Base-by-base conservation (phyloP, 139 green algal genomes). In the Chlamydomonas urium region DNA sequence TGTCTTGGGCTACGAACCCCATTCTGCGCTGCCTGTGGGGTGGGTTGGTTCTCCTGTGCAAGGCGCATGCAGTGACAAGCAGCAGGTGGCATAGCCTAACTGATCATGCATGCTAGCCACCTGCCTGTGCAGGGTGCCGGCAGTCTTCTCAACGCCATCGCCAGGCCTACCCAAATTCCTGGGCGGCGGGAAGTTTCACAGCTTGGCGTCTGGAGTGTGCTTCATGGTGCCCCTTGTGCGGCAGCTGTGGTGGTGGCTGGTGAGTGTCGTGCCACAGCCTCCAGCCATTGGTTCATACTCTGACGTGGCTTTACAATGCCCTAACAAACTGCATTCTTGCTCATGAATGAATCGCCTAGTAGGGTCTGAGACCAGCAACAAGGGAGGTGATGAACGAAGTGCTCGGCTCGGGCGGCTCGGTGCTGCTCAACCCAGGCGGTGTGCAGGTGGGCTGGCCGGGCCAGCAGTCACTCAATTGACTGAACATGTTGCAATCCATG, bases 211-310 rank as follows among this genome's bases (percentile, higher is more conserved):
- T 21, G 63, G 48, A 17, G 65, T 72, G 42, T 81, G 50, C 67
- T 87, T 87, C 38, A 33, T 58, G 33, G 62, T 88, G 4, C 90
- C 90, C 1, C 26, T 92, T 1, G 66, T 91, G 28, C 78, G 88
- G 2, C 90, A 94, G 10, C 58, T 92, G 45, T 95, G 84, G 79
- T 87, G 75, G 72, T 94, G 87, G 88, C 67, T 93, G 62, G 76
- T 70, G 23, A 67, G 32, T n/a, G n/a, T n/a, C n/a, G n/a, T n/a
- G n/a, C n/a, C n/a, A n/a, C n/a, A n/a, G n/a, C n/a, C n/a, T n/a
- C n/a, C n/a, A n/a, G n/a, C n/a, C n/a, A n/a, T n/a, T n/a, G n/a
- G n/a, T n/a, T n/a, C n/a, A n/a, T n/a, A n/a, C n/a, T n/a, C n/a
- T n/a, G n/a, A n/a, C n/a, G n/a, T n/a, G n/a, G n/a, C n/a, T n/a